phyloP scores from a whole-genome alignment of 1,139 yeast species.

The Ashbya aceris region DNA sequence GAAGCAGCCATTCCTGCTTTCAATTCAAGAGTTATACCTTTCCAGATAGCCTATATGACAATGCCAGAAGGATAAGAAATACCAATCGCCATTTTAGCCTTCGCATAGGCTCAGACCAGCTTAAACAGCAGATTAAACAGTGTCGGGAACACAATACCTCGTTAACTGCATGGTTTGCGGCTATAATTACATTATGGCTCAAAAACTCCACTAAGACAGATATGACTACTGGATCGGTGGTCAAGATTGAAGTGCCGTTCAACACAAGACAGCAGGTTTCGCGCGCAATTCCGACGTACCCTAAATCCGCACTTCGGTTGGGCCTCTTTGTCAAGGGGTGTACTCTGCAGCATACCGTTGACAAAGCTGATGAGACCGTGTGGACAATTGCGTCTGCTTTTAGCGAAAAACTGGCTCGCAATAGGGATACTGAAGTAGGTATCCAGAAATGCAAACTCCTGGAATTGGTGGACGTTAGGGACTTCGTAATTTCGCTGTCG shows the following conservation, averaged over 20 bases:
- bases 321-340: constrained; percentile 16
- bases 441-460: constrained; percentile 19
- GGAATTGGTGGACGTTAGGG: constrained; percentile 17
- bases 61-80: constrained; percentile 12
- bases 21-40: constrained; percentile 1
- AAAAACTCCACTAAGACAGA: constrained; percentile 5
- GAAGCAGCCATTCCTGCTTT: background rate
- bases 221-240: constrained; percentile 11
- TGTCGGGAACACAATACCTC: constrained; percentile 20
- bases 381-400: constrained; percentile 17
- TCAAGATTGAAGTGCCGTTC: constrained; percentile 22
- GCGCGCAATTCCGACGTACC: constrained; percentile 7
- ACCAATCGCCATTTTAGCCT: constrained; percentile 15
- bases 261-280: constrained; percentile 18
- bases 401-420: constrained; percentile 8
- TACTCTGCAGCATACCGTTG: constrained; percentile 9
- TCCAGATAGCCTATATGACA: constrained; percentile 4
- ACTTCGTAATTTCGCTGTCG: constrained; percentile 12
- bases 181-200: constrained; percentile 13
- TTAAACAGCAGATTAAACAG: constrained; percentile 9
- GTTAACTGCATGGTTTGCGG: constrained; percentile 18
- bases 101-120: constrained; percentile 10
- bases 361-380: constrained; percentile 5
- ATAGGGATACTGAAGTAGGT: constrained; percentile 10
- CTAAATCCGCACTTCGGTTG: constrained; percentile 5